Evolutionary conservation across 2,329 filamentous ascomycete genomes (phyloP), one percentile per base, ranked within the genome.

Genomic region (Sporothrix curviconia): DNA sequence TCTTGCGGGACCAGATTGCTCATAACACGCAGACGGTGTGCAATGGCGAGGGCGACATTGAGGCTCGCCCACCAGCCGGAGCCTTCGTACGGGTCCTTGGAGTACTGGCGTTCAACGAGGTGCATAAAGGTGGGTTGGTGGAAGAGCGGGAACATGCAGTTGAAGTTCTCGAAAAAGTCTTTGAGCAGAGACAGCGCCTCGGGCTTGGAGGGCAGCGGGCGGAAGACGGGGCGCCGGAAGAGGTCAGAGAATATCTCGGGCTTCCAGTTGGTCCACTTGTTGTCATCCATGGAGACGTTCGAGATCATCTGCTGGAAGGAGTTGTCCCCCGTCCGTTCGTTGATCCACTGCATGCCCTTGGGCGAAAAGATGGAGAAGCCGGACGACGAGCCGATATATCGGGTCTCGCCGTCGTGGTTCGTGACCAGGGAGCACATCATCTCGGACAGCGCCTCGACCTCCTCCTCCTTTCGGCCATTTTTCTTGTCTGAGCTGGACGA

Each of bases 71-170:
- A 99, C 94, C 94, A 99, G 3, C 94, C 94, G 6, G 91, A 95
- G 28, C 92, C 92, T 69, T 95, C 86, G 64, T 96, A 97, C 0
- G 92, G 92, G 64, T 97, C 89, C 51, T 85, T 77, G 0, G 91
- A 95, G 71, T 97, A 99, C 69, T 97, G 92, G 64, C 88, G 85
- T 67, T 97, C 91, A 32, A 96, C 91, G 5, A 97, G 78, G 68
- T 96, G 92, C 90, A 97, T 97, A 68, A 99, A 99, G 0, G 94
- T 97, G 1, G 92, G 92, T 70, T 96, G 92, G 71, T 99, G 94
- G 67, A 96, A 99, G 4, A 99, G 78, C 6, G 94, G 94, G 68
- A 97, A 96, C 82, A 97, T 92, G 82, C 90, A 94, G 76, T 99
- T 99, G 79, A 99, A 97, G 73, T 96, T 96, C 67, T 95, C 90